Percentiles rank a stretch among this genome's conserved stretches.
phyloP scores from a whole-genome alignment of 2,329 filamentous ascomycete genomes.

The Colletotrichum sansevieriae region DNA sequence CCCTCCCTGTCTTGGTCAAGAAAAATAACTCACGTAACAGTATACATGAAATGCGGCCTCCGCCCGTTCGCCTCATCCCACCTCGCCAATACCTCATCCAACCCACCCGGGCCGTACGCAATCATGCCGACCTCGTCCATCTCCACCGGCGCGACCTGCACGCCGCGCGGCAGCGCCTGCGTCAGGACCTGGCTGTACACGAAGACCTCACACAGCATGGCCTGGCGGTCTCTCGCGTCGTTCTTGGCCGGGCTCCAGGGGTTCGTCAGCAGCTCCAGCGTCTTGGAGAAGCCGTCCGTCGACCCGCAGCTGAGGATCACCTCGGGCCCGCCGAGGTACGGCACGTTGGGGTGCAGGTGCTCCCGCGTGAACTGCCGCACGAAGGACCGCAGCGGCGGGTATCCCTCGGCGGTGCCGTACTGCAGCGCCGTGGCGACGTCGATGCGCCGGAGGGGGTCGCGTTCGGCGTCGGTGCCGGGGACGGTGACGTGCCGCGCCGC shows the following conservation, averaged over 20 bases:
- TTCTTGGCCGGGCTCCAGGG: slow-evolving; percentile 79
- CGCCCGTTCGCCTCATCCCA: slow-evolving; percentile 84
- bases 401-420: slow-evolving; percentile 87
- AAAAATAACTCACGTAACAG: slow-evolving; percentile 76
- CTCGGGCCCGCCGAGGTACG: slow-evolving; percentile 82
- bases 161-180: slow-evolving; percentile 73
- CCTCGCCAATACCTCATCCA: slow-evolving; percentile 82
- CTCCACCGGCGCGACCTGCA: slow-evolving; percentile 80
- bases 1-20: not conserved
- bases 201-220: slow-evolving; percentile 83
- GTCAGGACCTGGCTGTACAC: slow-evolving; percentile 83
- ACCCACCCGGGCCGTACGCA: slow-evolving; percentile 77
- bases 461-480: slow-evolving; percentile 69
- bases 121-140: slow-evolving; percentile 86
- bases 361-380: slow-evolving; percentile 82
- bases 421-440: slow-evolving; percentile 87
- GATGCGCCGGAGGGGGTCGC: slow-evolving; percentile 76
- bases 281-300: slow-evolving; percentile 88
- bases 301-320: slow-evolving; percentile 84
- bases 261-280: slow-evolving; percentile 80
- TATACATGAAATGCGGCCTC: slow-evolving; percentile 88
- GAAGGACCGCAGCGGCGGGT: slow-evolving; percentile 82
- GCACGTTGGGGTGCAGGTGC: slow-evolving; percentile 83
- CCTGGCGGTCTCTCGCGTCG: slow-evolving; percentile 77
- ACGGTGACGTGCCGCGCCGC: slow-evolving; percentile 72